Evolutionary conservation across 768 basidiomycete species (phyloP).

Genomic region (Trametes cingulata): DNA sequence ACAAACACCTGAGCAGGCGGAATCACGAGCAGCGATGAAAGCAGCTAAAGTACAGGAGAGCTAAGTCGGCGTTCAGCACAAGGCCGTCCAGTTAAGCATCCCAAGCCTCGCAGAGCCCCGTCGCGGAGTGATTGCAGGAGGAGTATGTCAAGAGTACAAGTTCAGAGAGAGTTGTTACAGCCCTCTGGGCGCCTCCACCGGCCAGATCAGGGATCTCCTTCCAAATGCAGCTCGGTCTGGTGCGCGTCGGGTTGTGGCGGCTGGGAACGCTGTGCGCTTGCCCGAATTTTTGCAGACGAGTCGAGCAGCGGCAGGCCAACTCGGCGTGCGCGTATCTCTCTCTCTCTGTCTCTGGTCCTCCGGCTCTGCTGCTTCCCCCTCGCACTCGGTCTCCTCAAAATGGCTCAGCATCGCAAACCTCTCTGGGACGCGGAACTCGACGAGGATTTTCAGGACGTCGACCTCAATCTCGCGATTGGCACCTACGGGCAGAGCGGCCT

Average conservation of each 20-base stretch:
- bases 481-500: slow-evolving; percentile 67
- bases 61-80: too few relatives aligned
- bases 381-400: neutral
- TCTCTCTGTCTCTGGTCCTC: neutral
- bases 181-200: too few relatives aligned
- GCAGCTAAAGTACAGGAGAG: too few relatives aligned
- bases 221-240: neutral
- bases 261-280: neutral
- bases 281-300: slow-evolving; percentile 3
- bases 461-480: slow-evolving; percentile 66
- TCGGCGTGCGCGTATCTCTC: neutral
- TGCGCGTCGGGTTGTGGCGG: neutral
- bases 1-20: too few relatives aligned
- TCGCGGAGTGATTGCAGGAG: too few relatives aligned
- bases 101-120: too few relatives aligned
- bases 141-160: too few relatives aligned
- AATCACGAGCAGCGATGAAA: too few relatives aligned
- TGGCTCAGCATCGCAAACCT: slow-evolving; percentile 49
- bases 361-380: neutral
- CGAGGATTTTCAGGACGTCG: slow-evolving; percentile 70
- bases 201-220: neutral
- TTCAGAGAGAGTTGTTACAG: too few relatives aligned
- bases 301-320: neutral
- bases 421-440: slow-evolving; percentile 83
- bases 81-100: too few relatives aligned